Percentiles rank a stretch among this genome's conserved stretches.
phyloP scores from a whole-genome alignment of 192 early-diverging fungal species.

The Coemansia sp. region DNA sequence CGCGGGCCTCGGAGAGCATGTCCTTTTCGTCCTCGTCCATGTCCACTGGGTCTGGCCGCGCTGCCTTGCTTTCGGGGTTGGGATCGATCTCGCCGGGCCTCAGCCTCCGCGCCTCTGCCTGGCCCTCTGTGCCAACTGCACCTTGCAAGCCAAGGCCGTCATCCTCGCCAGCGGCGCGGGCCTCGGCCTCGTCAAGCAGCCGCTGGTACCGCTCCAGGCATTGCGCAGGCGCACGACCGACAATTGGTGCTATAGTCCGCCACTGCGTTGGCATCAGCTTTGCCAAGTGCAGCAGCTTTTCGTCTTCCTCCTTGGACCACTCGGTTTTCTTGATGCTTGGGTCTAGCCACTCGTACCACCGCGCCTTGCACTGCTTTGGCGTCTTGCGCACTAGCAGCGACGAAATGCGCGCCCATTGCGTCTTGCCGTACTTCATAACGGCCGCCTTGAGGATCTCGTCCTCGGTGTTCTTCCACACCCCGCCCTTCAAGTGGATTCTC shows the following conservation, averaged over 20 bases:
- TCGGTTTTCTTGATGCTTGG: conserved; percentile 99
- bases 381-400: conserved; percentile 94
- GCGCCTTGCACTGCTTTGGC: conserved; percentile 98
- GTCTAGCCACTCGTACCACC: conserved; percentile 99
- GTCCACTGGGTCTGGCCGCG: conserved; percentile 96
- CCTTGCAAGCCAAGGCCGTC: conserved; percentile 64
- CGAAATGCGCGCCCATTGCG: conserved; percentile 98
- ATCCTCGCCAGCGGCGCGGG: conserved; percentile 67
- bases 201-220: conserved; percentile 96
- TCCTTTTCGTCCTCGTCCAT: conserved; percentile 99
- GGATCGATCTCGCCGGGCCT: conserved; percentile 98
- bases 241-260: conserved; percentile 98
- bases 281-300: conserved; percentile 95
- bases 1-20: conserved; percentile 98
- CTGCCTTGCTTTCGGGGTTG: conserved; percentile 96
- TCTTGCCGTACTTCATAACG: conserved; percentile 98
- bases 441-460: conserved; percentile 98
- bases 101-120: conserved; percentile 72
- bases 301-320: conserved; percentile 99
- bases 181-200: conserved; percentile 96
- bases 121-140: conserved; percentile 54
- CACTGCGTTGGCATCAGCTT: conserved; percentile 99
- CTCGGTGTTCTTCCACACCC: conserved; percentile 99
- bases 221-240: conserved; percentile 94
- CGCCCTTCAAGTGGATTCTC: conserved; percentile 65